phyloP scores from a whole-genome alignment of 2,329 filamentous ascomycete genomes.

The Hymenoscyphus repandus region DNA sequence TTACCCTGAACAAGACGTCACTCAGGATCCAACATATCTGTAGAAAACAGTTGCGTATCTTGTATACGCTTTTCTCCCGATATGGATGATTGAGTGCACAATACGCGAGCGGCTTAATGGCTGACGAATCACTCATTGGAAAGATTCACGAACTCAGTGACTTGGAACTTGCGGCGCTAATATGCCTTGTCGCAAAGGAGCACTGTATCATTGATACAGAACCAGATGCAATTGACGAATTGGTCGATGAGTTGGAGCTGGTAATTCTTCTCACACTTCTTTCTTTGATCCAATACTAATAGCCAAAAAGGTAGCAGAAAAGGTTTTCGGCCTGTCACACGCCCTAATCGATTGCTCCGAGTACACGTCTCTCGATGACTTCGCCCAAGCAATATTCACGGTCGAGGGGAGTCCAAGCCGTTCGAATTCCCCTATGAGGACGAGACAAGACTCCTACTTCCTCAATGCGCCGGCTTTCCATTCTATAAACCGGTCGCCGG shows the following conservation, averaged over 20 bases:
- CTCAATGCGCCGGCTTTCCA: slow-evolving; percentile 24
- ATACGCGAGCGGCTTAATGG: slow-evolving; percentile 42
- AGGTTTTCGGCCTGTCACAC: slow-evolving; percentile 68
- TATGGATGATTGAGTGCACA: slow-evolving; percentile 18
- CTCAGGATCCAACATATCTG: not conserved
- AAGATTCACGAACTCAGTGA: slow-evolving; percentile 78
- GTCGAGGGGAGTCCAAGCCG: slow-evolving; percentile 22
- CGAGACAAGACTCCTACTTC: slow-evolving; percentile 27
- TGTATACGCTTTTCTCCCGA: not conserved
- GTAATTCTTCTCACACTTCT: slow-evolving; percentile 37
- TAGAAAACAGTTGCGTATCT: not conserved
- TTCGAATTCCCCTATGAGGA: slow-evolving; percentile 24
- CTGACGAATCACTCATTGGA: slow-evolving; percentile 54
- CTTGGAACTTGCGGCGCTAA: slow-evolving; percentile 78
- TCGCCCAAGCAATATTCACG: slow-evolving; percentile 58
- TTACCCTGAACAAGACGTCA: not conserved
- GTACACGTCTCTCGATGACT: slow-evolving; percentile 73
- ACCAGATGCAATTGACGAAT: slow-evolving; percentile 52
- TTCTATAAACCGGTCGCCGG: slow-evolving; percentile 27
- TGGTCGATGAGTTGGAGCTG: slow-evolving; percentile 70
- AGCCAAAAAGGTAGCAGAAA: slow-evolving; percentile 51
- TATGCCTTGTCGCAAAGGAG: slow-evolving; percentile 75
- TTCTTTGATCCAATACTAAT: slow-evolving; percentile 5
- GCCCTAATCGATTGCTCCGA: slow-evolving; percentile 68
- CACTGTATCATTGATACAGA: slow-evolving; percentile 85